Evolutionary conservation across 352 stramenopile species (phyloP), one percentile per base, ranked within the genome.

Genomic region (Phytophthora pinifolia): DNA sequence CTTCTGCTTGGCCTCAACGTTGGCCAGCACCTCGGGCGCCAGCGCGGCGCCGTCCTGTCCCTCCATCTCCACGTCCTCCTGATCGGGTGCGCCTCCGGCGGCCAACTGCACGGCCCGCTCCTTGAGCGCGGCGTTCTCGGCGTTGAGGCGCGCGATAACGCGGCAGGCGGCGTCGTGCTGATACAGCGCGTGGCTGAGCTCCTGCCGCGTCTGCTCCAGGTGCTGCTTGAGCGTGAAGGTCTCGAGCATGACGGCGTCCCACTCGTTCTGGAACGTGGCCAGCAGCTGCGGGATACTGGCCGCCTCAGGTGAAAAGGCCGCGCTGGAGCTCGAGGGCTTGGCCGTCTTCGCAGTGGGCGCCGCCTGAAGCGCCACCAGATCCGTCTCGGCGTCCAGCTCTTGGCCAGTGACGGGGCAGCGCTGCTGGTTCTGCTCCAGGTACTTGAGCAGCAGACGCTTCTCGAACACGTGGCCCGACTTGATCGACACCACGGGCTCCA

Each of bases 111-210:
- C 47, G 5, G 75, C 49, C 22, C 80, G 67, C 15, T 67, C 32
- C 42, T 77, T 76, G 14, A 89, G 65, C 34, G 75, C 49, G 13
- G 73, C 70, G 56, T 86, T 87, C 43, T 92, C 96, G 25, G 73
- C 74, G 41, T 90, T 89, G 7, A 99, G 57, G 13, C 96, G 76
- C 18, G 96, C 94, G 56, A 99, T 97, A 18, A 99, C 96, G 54
- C 94, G 83, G 46, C 96, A 96, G 8, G 94, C 94, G 6, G 96
- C 96, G 73, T 99, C 96, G 67, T 98, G 95, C 76, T 99, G 94
- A 76, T 98, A 98, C 46, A 99, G 71, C 14, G 96, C 93, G 45
- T 97, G 89, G 45, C 79, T 94, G 6, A 99, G 77, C 67, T 99
- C 96, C 50, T 93, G 78, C 3, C 93, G 86, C n/a, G 95, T 98